Base-by-base conservation (phyloP, 306 rosid species). In the Pterocarpus santalinus region DNA sequence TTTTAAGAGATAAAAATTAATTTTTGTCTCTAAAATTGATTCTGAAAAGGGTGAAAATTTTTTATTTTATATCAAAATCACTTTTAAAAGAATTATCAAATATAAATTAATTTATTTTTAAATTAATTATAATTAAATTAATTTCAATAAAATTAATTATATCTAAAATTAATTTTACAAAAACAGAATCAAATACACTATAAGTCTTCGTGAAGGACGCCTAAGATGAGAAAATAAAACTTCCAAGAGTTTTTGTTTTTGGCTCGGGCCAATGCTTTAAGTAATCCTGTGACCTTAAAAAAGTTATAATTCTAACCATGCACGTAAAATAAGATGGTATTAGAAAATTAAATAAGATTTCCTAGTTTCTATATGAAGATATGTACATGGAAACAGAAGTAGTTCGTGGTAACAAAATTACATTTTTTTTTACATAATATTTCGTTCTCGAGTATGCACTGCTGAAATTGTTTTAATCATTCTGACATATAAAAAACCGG, bases 321-420 rank as follows among this genome's bases (percentile, higher is more conserved):
- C 53, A 65, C 32, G 3, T 49, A 77, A 51, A 36, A 52, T 11
- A 22, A 35, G 52, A 39, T 3, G 47, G 63, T 46, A 7, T 34
- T 5, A 80, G 58, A 80, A 49, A 38, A 74, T 14, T 28, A 62
- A 16, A 66, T 46, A 65, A 36, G 43, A 73, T 14, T 53, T 80
- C 32, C 53, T 43, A 33, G 33, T 57, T 57, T 30, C 51, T 57
- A 28, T 57, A 14, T 22, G 7, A 65, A 36, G 73, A 61, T 47
- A n/a, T 9, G 17, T 0, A 60, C 56, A 64, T 17, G 53, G 32
- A 71, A 67, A 35, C 17, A 73, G 30, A 64, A 36, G 47, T 2
- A 65, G 49, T 9, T 6, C 4, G 38, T 10, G 15, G 46, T 36
- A 63, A 36, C 28, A 65, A 72, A 38, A 68, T 33, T 46, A 75